These are phyloP conservation scores for Sarocladium oryzae DNA, from an alignment of 2,329 filamentous ascomycete species.

Conservation along the genomic window DNA sequence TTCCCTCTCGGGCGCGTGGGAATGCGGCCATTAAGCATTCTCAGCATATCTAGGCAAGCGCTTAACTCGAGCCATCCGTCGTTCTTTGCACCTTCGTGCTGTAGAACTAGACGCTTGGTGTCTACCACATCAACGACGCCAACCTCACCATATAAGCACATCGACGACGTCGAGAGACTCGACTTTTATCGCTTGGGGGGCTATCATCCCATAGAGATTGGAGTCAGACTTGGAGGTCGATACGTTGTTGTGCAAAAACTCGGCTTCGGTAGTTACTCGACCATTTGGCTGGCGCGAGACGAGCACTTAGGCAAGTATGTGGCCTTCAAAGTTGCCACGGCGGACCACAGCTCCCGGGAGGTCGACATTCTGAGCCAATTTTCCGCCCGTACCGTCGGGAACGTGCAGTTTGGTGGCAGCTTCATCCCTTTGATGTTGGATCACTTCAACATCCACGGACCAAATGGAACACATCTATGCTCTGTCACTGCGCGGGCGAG, in stretches of 20 bases:
- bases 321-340: slow-evolving; percentile 26
- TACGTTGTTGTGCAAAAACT: slow-evolving; percentile 24
- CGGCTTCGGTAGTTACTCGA: slow-evolving; percentile 24
- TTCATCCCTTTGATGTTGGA: slow-evolving; percentile 18
- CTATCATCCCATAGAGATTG: slow-evolving; percentile 32
- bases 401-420: not conserved
- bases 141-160: slow-evolving; percentile 6
- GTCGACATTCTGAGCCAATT: slow-evolving; percentile 18
- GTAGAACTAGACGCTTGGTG: no score
- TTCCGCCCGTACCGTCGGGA: not conserved
- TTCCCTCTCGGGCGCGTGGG: no score
- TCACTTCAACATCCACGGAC: slow-evolving; percentile 18
- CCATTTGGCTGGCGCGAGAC: slow-evolving; percentile 27
- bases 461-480: slow-evolving; percentile 24
- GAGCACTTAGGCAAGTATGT: slow-evolving; percentile 19
- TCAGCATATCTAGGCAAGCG: no score
- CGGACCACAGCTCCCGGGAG: slow-evolving; percentile 18
- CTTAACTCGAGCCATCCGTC: no score
- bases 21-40: no score
- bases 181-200: slow-evolving; percentile 26
- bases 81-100: no score
- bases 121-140: no score
- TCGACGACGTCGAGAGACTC: slow-evolving; percentile 19
- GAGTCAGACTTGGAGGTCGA: slow-evolving; percentile 25
- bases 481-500: slow-evolving; percentile 20